Base-by-base conservation (phyloP, 257 asterid species). In the Mentha longifolia region DNA sequence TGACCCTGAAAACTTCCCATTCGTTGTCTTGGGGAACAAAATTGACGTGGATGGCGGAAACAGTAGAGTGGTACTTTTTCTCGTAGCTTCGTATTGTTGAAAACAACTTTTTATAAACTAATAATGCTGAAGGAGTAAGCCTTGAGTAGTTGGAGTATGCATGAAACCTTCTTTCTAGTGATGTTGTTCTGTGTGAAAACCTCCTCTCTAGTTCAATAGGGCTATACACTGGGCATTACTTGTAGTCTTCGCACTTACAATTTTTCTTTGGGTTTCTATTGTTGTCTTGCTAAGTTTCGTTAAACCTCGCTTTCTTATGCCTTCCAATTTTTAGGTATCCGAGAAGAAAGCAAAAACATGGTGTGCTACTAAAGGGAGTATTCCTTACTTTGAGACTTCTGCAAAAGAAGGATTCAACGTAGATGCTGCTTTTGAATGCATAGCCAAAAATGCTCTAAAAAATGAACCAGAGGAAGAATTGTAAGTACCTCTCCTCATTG, bases 401-500 rank as follows among this genome's bases (percentile, higher is more conserved):
- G 92, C 92, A 30, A 86, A 86, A 73, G 92, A 84, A 77, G 92
- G 89, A 51, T 79, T 78, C 74, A 84, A 86, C 59, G 89, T 86
- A 65, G 92, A 86, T 72, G 83, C 79, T 22, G 89, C 92, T 75
- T 87, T 87, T 55, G 82, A 87, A 59, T 81, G 87, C 78, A 87
- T 87, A 62, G 89, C 92, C 6, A 84, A 82, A 75, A 82, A 84
- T 82, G 89, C 89, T 50, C 79, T 87, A 19, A 82, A 82, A 75
- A 82, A 73, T 73, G 92, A 83, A 74, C 85, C 86, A 7, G 86
- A 84, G 49, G 88, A 84, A 79, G 92, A 87, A 70, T 41, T 81
- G 91, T 83, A 68, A 83, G 91, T 83, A 58, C 39, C 61, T 58
- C 41, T 14, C 13, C 22, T 45, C 10, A 3, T 67, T 49, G 12